Evolutionary conservation across 2,329 filamentous ascomycete genomes (phyloP).

Genomic region (Colletotrichum viniferum): DNA sequence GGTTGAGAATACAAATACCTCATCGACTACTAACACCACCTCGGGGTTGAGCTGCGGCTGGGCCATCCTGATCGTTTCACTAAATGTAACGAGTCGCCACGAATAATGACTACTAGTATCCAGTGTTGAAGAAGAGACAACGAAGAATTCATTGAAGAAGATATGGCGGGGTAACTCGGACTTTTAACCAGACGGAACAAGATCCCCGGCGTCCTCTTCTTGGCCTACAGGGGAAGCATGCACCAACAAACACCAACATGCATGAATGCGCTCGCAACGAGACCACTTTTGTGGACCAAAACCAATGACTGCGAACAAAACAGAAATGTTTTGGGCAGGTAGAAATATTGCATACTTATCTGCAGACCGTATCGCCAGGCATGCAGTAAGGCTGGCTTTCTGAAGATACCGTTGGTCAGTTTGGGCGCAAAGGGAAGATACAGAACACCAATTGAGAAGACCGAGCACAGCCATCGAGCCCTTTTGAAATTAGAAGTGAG

Average conservation of each 20-base stretch:
- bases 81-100: neutral
- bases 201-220: neutral
- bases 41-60: neutral
- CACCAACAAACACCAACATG: neutral
- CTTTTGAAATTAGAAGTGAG: too few species aligned
- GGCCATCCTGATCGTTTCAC: neutral
- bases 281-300: constrained; percentile 25
- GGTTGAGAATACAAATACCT: neutral
- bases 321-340: neutral
- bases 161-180: neutral
- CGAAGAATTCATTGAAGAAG: neutral
- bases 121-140: neutral
- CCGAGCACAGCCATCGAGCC: neutral
- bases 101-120: neutral
- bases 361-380: neutral
- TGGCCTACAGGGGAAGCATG: neutral
- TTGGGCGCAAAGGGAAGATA: neutral
- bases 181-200: neutral
- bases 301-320: neutral
- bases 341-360: neutral
- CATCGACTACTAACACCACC: neutral
- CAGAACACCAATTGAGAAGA: neutral
- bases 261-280: neutral
- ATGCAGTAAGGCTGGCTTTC: neutral
- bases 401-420: neutral